Base-by-base conservation (phyloP, 2,329 filamentous ascomycete species). In the Stagonosporopsis vannaccii region DNA sequence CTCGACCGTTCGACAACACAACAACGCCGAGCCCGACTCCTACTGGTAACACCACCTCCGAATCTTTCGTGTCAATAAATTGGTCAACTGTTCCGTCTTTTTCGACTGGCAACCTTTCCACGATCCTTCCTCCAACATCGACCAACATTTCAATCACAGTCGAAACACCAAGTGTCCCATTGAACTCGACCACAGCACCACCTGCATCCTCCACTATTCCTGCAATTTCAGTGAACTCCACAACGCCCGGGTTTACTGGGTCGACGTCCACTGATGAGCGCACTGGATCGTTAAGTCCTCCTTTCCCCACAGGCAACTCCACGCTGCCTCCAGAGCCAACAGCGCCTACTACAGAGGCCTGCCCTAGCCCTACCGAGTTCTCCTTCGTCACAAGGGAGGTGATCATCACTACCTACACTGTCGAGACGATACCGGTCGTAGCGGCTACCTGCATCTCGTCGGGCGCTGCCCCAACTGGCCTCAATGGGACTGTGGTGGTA, bases 221-320 rank as follows among this genome's bases (percentile, higher is more conserved):
- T 15, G 41, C 46, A 15, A 19, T 37, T 4, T 56, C 53, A 12
- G 6, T 55, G n/a, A 55, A 55, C 40, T 45, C 35, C 2, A 50
- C 45, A 2, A 17, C 44, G 4, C 20, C 45, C n/a, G 40, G 22
- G 6, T 51, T 40, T 26, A 40, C 41, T 5, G 36, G 20, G 7
- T 25, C 26, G 32, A 44, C 26, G n/a, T 13, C n/a, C n/a, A 22
- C 11, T 1, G 41, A 15, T 4, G 28, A 56, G 3, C 46, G 53
- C 17, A 37, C 22, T 32, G 53, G 53, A 11, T 32, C 6, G 3
- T 6, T 4, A 3, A 15, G 3, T 4, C 53, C 53, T 5, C 47
- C 56, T 5, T 49, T 58, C 43, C 45, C 49, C 6, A 63, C 60
- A 17, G 59, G 61, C 2, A 64, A 59, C 40, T 60, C 62, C n/a